A percentile compares a stretch with the other conserved stretches of the same genome.
These are phyloP conservation scores for Moniliella sp. DNA, from an alignment of 1,284 basidiomycete species.

Conservation along the genomic window DNA sequence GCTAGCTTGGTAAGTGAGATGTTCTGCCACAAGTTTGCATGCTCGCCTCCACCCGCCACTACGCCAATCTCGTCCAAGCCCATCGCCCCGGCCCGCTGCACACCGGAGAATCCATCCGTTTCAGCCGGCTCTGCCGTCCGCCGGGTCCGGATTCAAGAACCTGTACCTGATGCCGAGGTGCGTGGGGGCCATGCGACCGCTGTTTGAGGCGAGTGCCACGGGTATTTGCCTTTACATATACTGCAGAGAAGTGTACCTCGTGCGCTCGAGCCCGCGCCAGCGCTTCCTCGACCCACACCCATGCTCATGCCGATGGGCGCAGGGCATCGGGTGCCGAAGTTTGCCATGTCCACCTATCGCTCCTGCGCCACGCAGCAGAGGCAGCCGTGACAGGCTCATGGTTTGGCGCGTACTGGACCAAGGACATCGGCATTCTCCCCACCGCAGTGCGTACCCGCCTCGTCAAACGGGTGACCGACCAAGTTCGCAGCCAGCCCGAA, in stretches of 20 bases:
- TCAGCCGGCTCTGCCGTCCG: no score
- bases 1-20: constrained; percentile 13
- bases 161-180: background rate
- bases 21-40: constrained; percentile 22
- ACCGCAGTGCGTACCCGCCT: constrained; percentile 9
- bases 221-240: constrained; percentile 14
- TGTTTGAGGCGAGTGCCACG: constrained; percentile 20
- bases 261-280: no score
- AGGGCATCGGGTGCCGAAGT: constrained; percentile 15
- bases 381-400: constrained; percentile 10
- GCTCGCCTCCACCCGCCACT: constrained; percentile 7
- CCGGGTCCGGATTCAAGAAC: no score
- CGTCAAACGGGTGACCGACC: constrained; percentile 7
- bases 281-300: no score
- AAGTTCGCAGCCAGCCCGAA: constrained; percentile 6
- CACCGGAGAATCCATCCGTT: no score
- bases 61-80: background rate
- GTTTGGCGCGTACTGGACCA: constrained; percentile 22
- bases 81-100: no score
- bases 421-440: constrained; percentile 20
- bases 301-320: no score
- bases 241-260: no score
- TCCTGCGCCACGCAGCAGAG: constrained; percentile 7
- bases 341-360: constrained; percentile 7
- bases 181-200: constrained; percentile 14